Evolutionary conservation across 805 yeast genomes (phyloP), one percentile per base, ranked within the genome.

Genomic region (Vanderwaltozyma tropicalis): DNA sequence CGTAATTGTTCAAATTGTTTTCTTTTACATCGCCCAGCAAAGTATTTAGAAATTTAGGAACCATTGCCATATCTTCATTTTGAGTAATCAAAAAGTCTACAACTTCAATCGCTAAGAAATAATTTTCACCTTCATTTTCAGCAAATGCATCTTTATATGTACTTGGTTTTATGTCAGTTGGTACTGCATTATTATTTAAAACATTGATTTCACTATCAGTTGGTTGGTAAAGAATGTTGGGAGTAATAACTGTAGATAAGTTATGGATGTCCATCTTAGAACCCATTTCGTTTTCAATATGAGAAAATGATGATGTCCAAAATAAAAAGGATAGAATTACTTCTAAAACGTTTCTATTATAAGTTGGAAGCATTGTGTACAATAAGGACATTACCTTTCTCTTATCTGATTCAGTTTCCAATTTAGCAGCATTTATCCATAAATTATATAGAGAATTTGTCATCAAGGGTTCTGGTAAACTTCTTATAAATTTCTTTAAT

Each of bases 221-320:
- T 1, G 15, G 7, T n/a, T 25, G 32, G 48, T 80, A 80, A 29
- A 94, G 66, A 32, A 92, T 78, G 52, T 88, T 92, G 1, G 99
- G 99, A 0, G 96, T 83, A 35, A 92, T 71, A 2, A 92, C 99
- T 0, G 97, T 92, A 2, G 98, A 95, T 45, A 92, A 68, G 57
- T 92, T 92, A 55, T 87, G 95, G 25, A 83, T 75, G 56, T 89
- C 96, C 98, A 92, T 92, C 63, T 89, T 92, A 3, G 96, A 86
- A 1, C 92, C 92, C 17, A 77, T 74, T 47, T 83, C 88, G 49
- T 86, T 94, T 52, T 87, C 96, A 43, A 88, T 76, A 48, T 85
- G 88, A 1, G 96, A 83, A 63, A 92, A 92, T 2, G 97, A 84
- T 0, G 97, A 86, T 2, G 88, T 89, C 97, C 97, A 92, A 59